Evolutionary conservation across 2,329 filamentous ascomycete species (phyloP).

Genomic region (Fusarium nygamai): DNA sequence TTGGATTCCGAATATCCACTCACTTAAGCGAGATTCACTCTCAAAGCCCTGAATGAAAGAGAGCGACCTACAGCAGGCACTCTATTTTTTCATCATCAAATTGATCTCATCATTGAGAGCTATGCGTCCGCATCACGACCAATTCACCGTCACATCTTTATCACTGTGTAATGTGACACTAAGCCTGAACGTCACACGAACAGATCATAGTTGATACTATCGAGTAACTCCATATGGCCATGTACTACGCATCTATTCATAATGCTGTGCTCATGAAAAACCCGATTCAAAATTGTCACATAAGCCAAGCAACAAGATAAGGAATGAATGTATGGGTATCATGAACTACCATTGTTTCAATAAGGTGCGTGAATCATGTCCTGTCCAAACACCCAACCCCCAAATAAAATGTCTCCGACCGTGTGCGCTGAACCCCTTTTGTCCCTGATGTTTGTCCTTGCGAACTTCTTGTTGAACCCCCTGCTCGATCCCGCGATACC

Average conservation of each 20-base stretch:
- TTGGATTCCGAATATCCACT: not conserved
- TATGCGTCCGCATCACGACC: not conserved
- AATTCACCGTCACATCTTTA: not conserved
- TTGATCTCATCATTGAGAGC: not conserved
- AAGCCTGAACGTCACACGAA: not conserved
- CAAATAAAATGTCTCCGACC: constrained; percentile 10
- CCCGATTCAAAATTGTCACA: not conserved
- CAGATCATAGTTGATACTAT: not conserved
- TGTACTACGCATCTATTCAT: not conserved
- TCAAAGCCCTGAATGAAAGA: not conserved
- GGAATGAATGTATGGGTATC: constrained; percentile 42
- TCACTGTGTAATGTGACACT: not conserved
- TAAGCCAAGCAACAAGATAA: not conserved
- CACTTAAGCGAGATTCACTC: constrained; percentile 1
- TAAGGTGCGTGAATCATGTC: constrained; percentile 41
- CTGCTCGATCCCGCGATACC: not conserved
- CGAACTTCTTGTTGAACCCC: not conserved
- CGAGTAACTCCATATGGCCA: not conserved
- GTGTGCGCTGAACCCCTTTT: constrained; percentile 4
- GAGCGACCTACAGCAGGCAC: not conserved
- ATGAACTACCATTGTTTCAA: constrained; percentile 41
- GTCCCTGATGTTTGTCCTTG: not conserved
- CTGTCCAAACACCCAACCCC: constrained; percentile 27
- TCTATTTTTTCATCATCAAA: not conserved
- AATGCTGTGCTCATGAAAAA: not conserved